These are phyloP conservation scores for Penicillium sp. DNA, from an alignment of 2,329 filamentous ascomycete species.

Conservation along the genomic window DNA sequence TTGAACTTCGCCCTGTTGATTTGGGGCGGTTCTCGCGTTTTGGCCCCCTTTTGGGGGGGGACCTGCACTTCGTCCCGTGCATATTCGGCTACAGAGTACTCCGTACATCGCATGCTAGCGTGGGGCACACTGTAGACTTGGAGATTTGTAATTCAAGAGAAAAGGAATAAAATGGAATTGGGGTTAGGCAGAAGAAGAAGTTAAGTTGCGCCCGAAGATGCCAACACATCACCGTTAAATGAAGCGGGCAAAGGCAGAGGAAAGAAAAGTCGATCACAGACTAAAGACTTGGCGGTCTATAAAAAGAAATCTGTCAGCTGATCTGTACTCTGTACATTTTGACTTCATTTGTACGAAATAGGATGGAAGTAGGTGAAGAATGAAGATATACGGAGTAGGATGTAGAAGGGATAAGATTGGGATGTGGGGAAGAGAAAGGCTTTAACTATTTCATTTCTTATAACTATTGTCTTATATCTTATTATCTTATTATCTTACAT, in stretches of 20 bases:
- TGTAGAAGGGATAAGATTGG: not conserved
- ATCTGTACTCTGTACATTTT: not conserved
- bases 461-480: not conserved
- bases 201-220: conserved; percentile 5
- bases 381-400: not conserved
- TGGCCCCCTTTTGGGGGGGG: conserved; percentile 1
- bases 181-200: not conserved
- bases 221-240: conserved; percentile 9
- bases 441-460: not conserved
- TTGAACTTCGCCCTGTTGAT: not conserved
- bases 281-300: conserved; percentile 1
- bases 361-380: not conserved
- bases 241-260: not conserved
- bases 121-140: not conserved
- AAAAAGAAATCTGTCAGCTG: not conserved
- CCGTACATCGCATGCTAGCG: not conserved
- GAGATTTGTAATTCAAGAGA: not conserved
- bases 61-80: not conserved
- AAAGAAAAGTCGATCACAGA: not conserved
- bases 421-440: not conserved
- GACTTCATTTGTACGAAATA: not conserved
- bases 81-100: not conserved
- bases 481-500: not conserved
- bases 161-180: not conserved
- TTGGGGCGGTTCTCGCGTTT: not conserved